A percentile compares a stretch with the other conserved stretches of the same genome.
phyloP scores from a whole-genome alignment of 1,284 basidiomycete species.

The Austroboletus niveus region DNA sequence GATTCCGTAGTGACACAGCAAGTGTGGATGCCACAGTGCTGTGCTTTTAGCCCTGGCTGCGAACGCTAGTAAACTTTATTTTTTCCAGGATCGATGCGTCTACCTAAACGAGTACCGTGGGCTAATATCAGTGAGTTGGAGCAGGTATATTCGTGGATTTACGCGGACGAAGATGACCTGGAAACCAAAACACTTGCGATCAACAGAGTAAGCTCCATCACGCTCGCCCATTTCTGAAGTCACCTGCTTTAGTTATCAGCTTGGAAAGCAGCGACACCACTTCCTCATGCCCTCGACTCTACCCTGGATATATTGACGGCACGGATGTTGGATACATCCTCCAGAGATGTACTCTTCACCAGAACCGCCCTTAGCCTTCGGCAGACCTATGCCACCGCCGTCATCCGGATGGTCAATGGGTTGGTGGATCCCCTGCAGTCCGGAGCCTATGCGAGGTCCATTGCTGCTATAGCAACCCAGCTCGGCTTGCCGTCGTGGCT shows the following conservation, averaged over 20 bases:
- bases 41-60: not conserved
- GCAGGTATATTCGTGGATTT: conserved; percentile 81
- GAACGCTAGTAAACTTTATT: not conserved
- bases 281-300: conserved; percentile 74
- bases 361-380: conserved; percentile 48
- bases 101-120: conserved; percentile 87
- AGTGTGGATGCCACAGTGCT: too few relatives aligned
- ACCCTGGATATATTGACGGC: conserved; percentile 67
- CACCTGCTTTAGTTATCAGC: conserved; percentile 60
- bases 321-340: conserved; percentile 50
- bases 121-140: conserved; percentile 70
- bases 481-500: conserved; percentile 87
- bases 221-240: not conserved
- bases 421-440: conserved; percentile 93
- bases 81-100: conserved; percentile 50
- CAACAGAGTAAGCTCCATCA: conserved; percentile 57
- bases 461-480: conserved; percentile 84
- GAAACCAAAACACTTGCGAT: conserved; percentile 61
- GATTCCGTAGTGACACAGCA: too few relatives aligned
- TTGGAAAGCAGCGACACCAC: conserved; percentile 68
- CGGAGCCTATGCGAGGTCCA: conserved; percentile 85
- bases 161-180: conserved; percentile 60
- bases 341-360: conserved; percentile 11
- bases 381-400: conserved; percentile 71
- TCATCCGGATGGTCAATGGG: conserved; percentile 91